A percentile compares a stretch with the other conserved stretches of the same genome.
These are phyloP conservation scores for Kandelia obovata DNA, from an alignment of 345 rosid species.

Conservation along the genomic window DNA sequence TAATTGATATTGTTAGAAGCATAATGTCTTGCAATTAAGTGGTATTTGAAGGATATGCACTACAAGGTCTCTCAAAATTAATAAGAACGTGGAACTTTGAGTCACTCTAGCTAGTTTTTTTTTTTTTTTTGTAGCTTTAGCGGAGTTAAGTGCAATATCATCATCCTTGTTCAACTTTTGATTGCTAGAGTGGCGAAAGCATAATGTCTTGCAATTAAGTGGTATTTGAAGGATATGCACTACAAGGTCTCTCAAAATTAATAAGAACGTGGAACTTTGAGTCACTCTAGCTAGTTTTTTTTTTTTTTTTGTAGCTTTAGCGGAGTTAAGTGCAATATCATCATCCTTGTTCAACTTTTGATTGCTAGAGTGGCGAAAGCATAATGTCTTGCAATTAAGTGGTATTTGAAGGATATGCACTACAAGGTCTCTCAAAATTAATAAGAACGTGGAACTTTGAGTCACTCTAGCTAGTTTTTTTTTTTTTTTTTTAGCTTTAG, in stretches of 20 bases:
- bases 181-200: not conserved
- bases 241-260: not conserved
- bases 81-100: not conserved
- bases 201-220: conserved; percentile 5
- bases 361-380: too few relatives aligned
- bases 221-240: not conserved
- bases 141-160: not conserved
- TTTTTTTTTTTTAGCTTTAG: too few relatives aligned
- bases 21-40: conserved; percentile 5
- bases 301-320: too few relatives aligned
- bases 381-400: conserved; percentile 5
- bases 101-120: too few relatives aligned
- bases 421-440: not conserved
- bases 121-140: too few relatives aligned
- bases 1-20: not conserved
- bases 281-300: too few relatives aligned
- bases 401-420: not conserved
- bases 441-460: not conserved
- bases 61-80: not conserved
- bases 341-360: too few relatives aligned
- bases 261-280: not conserved
- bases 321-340: not conserved
- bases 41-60: not conserved
- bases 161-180: conserved; percentile 11
- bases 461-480: too few relatives aligned